Evolutionary conservation across 371 early-diverging fungal species (phyloP).

Genomic region (Rhizomucor miehei): DNA sequence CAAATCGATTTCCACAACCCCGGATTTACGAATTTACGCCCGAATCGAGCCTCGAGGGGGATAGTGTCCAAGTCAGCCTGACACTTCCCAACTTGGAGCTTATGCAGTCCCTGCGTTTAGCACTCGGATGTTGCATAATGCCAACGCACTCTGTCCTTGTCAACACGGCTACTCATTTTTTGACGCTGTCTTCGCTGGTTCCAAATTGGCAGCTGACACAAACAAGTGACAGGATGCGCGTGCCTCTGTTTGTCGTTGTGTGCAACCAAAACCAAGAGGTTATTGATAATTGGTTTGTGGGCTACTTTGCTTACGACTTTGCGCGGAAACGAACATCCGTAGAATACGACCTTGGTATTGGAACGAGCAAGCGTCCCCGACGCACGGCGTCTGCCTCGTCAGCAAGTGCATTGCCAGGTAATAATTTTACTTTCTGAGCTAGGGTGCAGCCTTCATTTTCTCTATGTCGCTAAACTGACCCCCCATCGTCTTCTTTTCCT

Average conservation of each 20-base stretch:
- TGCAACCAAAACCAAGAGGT: constrained; percentile 13
- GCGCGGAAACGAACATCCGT: constrained; percentile 22
- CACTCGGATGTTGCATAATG: constrained; percentile 18
- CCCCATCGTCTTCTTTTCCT: too few relatives aligned
- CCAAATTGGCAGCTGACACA: constrained; percentile 23
- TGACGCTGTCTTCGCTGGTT: constrained; percentile 12
- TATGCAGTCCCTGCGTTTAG: constrained; percentile 15
- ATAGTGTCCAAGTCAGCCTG: constrained; percentile 17
- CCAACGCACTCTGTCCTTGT: constrained; percentile 14
- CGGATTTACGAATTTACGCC: constrained; percentile 19
- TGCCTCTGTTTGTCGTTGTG: constrained; percentile 20
- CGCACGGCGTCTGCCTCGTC: not conserved
- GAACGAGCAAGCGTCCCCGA: not conserved
- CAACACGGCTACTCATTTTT: constrained; percentile 12
- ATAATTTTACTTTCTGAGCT: not conserved
- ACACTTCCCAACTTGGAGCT: constrained; percentile 9
- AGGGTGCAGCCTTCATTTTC: not conserved
- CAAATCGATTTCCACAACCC: constrained; percentile 18
- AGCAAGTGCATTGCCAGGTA: not conserved
- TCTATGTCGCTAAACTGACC: not conserved
- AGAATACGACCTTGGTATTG: constrained; percentile 10
- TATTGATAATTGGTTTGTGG: constrained; percentile 25
- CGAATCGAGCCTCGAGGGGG: constrained; percentile 16
- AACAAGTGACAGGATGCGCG: constrained; percentile 15
- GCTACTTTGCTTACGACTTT: constrained; percentile 19